phyloP scores from a whole-genome alignment of 768 basidiomycete species.

The Boletus rubropictus region DNA sequence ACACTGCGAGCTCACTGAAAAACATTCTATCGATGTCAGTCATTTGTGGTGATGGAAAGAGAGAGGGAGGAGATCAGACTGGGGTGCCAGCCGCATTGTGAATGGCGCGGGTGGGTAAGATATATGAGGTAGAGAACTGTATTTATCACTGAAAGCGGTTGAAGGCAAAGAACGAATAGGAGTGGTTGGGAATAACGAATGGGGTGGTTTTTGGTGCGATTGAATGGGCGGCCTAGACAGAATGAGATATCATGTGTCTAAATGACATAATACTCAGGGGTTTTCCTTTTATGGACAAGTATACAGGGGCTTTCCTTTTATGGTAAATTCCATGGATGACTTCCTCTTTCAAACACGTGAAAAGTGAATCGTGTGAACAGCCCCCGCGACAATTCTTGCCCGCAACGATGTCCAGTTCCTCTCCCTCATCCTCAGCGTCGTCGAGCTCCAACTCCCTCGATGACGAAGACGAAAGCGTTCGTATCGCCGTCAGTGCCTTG shows the following conservation, averaged over 20 bases:
- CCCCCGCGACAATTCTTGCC: slow-evolving; percentile 1
- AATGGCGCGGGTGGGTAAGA: not conserved
- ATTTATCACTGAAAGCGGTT: slow-evolving; percentile 10
- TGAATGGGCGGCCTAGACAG: slow-evolving; percentile 3
- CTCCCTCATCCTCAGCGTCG: slow-evolving; percentile 11
- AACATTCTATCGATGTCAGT: slow-evolving; percentile 24
- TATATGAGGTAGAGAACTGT: slow-evolving; percentile 8
- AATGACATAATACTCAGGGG: slow-evolving; percentile 1
- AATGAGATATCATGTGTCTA: not conserved
- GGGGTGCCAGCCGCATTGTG: slow-evolving; percentile 13
- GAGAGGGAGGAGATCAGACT: not conserved
- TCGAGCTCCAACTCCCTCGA: slow-evolving; percentile 29
- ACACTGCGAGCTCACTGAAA: slow-evolving; percentile 13
- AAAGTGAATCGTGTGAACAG: slow-evolving; percentile 4
- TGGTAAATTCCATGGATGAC: not conserved
- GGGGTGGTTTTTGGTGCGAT: not conserved
- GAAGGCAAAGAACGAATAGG: not conserved
- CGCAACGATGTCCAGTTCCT: slow-evolving; percentile 12
- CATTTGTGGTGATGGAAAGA: slow-evolving; percentile 8
- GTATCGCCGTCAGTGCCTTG: slow-evolving; percentile 72
- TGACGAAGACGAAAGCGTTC: slow-evolving; percentile 67
- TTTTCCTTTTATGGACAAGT: slow-evolving; percentile 3
- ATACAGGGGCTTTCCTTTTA: slow-evolving; percentile 7
- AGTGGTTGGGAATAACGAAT: not conserved
- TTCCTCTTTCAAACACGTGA: slow-evolving; percentile 22